Percentiles rank a stretch among this genome's conserved stretches.
These are phyloP conservation scores for Brassica hybrid DNA, from an alignment of 441 rosid species.

Conservation along the genomic window DNA sequence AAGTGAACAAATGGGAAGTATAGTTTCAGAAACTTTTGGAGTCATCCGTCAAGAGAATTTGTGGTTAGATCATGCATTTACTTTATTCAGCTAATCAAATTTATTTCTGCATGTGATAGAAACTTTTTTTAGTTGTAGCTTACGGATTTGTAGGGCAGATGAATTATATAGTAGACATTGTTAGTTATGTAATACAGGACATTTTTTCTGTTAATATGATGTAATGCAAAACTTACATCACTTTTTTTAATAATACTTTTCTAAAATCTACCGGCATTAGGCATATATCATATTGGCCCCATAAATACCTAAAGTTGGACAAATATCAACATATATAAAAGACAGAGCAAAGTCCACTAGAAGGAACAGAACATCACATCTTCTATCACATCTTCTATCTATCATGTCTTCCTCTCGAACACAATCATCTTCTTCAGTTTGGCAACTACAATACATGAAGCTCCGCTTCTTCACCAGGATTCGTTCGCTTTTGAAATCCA, in stretches of 20 bases:
- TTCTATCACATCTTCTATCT: conserved; percentile 24
- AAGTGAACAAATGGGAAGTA: background rate
- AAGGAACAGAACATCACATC: conserved; percentile 19
- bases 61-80: no score
- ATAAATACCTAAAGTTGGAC: conserved; percentile 29
- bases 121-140: no score
- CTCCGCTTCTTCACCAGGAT: conserved; percentile 62
- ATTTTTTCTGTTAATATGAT: no score
- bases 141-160: no score
- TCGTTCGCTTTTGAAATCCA: conserved; percentile 62
- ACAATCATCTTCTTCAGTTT: conserved; percentile 46
- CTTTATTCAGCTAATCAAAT: no score
- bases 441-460: conserved; percentile 51
- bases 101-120: no score
- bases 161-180: no score
- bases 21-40: no score
- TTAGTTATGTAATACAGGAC: no score
- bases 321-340: conserved; percentile 18
- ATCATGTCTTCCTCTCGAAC: conserved; percentile 45
- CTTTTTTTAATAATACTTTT: background rate
- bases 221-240: background rate
- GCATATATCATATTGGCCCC: conserved; percentile 17
- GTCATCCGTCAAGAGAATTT: no score
- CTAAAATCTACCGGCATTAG: conserved; percentile 16
- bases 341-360: conserved; percentile 38